Conservation (phyloP, 164 flowering plant genomes). For the Chimonanthus salicifolius region DNA sequence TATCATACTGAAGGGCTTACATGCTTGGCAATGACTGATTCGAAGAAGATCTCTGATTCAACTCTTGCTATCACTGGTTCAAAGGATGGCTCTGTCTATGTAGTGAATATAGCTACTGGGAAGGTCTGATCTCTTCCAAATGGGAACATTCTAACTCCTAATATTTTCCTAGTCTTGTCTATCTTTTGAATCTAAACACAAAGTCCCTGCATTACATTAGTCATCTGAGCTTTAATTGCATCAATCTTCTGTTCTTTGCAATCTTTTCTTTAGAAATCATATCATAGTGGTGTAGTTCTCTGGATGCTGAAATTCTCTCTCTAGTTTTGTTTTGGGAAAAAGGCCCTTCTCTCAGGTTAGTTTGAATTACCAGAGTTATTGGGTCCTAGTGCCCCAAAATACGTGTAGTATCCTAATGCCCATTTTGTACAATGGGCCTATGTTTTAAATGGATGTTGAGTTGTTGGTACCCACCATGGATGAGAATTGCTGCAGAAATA, state of each 20-base stretch:
- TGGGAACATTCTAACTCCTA: neutral
- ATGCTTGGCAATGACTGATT: slow-evolving; percentile 51
- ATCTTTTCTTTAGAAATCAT: neutral
- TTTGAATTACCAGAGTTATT: too few species aligned
- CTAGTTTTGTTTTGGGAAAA: too few species aligned
- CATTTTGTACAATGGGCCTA: too few species aligned
- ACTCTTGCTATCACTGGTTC: slow-evolving; percentile 36
- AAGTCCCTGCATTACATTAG: neutral
- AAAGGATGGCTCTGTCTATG: slow-evolving; percentile 61
- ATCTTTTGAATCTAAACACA: neutral
- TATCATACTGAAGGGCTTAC: slow-evolving; percentile 80
- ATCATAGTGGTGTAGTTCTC: neutral
- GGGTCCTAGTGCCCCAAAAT: too few species aligned
- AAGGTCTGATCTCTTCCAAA: slow-evolving; percentile 42
- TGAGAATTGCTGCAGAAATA: too few species aligned
- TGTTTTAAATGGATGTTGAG: too few species aligned
- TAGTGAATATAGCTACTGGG: slow-evolving; percentile 70
- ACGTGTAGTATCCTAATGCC: too few species aligned
- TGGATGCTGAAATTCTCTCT: too few species aligned
- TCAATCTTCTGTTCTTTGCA: neutral
- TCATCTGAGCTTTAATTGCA: neutral
- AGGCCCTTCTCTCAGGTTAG: too few species aligned
- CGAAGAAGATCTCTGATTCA: slow-evolving; percentile 1
- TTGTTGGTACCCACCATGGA: too few species aligned
- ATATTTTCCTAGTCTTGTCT: neutral